These are phyloP conservation scores for Aspergillus sp. DNA, from an alignment of 2,329 filamentous ascomycete species.

Conservation along the genomic window DNA sequence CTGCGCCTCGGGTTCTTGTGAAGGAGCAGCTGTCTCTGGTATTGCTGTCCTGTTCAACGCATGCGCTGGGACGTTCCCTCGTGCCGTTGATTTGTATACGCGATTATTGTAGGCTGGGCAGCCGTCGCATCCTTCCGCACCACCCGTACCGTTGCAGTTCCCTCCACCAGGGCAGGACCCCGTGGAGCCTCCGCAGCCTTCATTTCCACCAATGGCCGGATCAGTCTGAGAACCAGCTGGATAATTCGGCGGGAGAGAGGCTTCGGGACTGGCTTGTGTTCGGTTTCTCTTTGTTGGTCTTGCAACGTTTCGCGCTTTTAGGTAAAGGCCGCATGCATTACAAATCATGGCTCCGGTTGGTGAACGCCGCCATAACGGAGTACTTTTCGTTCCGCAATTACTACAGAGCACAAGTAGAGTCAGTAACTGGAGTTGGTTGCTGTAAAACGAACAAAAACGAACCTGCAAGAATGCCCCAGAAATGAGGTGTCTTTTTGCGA, in stretches of 20 bases:
- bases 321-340: conserved; percentile 94
- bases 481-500: conserved; percentile 44
- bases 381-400: conserved; percentile 93
- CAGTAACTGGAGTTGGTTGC: neutral
- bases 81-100: conserved; percentile 78
- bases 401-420: conserved; percentile 52
- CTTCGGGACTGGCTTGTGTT: conserved; percentile 47
- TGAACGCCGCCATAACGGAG: conserved; percentile 91
- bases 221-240: conserved; percentile 25
- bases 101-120: conserved; percentile 98
- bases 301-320: conserved; percentile 89
- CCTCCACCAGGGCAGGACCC: conserved; percentile 97
- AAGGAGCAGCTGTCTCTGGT: conserved; percentile 29
- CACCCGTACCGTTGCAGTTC: conserved; percentile 93
- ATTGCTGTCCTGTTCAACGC: conserved; percentile 38
- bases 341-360: conserved; percentile 94
- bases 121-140: conserved; percentile 90
- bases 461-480: conserved; percentile 49
- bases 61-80: conserved; percentile 43
- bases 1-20: conserved; percentile 30
- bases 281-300: conserved; percentile 90
- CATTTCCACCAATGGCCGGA: conserved; percentile 36
- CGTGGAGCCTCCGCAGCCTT: conserved; percentile 52
- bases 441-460: conserved; percentile 19
- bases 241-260: conserved; percentile 7